Evolutionary conservation across 306 rosid genomes (phyloP).

Genomic region (Cucumis sativus): DNA sequence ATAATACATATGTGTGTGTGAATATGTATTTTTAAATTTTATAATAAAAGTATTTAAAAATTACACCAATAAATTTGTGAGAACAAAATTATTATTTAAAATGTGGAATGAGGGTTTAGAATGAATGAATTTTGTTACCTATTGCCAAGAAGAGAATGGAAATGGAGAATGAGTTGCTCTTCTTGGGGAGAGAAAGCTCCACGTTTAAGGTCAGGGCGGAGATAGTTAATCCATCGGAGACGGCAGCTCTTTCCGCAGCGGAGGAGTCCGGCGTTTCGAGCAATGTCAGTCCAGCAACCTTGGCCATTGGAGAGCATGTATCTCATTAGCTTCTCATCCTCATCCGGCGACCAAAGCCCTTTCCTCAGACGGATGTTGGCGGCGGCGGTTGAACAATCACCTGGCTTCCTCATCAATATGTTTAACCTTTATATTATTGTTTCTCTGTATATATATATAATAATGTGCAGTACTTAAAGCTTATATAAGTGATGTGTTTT

Average conservation of each 20-base stretch:
- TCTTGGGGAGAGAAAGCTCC: conserved; percentile 84
- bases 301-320: conserved; percentile 76
- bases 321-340: conserved; percentile 75
- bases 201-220: conserved; percentile 88
- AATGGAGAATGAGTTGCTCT: conserved; percentile 63
- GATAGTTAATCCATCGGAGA: conserved; percentile 95
- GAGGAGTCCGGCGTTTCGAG: conserved; percentile 72
- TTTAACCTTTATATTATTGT: background rate
- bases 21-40: too few relatives aligned
- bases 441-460: too few relatives aligned
- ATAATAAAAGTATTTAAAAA: too few relatives aligned
- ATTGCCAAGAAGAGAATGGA: conserved; percentile 85
- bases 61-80: too few relatives aligned
- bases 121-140: conserved; percentile 16
- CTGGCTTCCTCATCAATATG: conserved; percentile 27
- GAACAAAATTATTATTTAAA: too few relatives aligned
- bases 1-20: too few relatives aligned
- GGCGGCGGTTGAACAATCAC: background rate
- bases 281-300: conserved; percentile 95
- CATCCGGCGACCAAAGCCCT: conserved; percentile 93
- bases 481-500: background rate
- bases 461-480: background rate
- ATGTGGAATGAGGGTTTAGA: background rate
- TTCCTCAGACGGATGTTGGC: conserved; percentile 39
- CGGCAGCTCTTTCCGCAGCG: conserved; percentile 94